phyloP scores from a whole-genome alignment of 2,329 filamentous ascomycete genomes.

The Colletotrichum melonis region DNA sequence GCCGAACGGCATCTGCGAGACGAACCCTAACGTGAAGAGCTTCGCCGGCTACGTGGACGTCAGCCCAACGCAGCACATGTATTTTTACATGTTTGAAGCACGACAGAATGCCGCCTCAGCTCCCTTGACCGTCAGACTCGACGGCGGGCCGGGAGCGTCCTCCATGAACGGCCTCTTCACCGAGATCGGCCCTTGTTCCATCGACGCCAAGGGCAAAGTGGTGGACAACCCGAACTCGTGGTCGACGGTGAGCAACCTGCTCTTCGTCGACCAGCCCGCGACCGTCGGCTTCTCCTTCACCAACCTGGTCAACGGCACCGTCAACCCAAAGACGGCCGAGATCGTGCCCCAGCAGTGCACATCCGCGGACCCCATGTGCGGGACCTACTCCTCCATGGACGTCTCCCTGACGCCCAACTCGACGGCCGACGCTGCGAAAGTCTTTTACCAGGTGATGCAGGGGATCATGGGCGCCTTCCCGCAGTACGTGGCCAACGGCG shows the following conservation, averaged over 20 bases:
- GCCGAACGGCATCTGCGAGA: constrained; percentile 23
- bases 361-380: constrained; percentile 11
- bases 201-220: constrained; percentile 16
- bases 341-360: constrained; percentile 20
- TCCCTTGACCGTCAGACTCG: constrained; percentile 18
- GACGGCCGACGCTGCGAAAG: background rate
- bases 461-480: constrained; percentile 21
- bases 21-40: constrained; percentile 4
- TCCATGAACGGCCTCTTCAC: constrained; percentile 25
- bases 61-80: constrained; percentile 19
- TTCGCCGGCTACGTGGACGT: constrained; percentile 31
- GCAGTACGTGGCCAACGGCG: constrained; percentile 3
- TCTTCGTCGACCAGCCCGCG: constrained; percentile 23
- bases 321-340: constrained; percentile 9
- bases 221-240: constrained; percentile 19
- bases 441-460: constrained; percentile 25
- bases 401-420: constrained; percentile 23
- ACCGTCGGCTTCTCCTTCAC: constrained; percentile 27
- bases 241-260: constrained; percentile 20
- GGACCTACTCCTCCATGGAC: constrained; percentile 23
- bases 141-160: constrained; percentile 19
- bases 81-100: constrained; percentile 22
- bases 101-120: constrained; percentile 5
- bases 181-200: constrained; percentile 20
- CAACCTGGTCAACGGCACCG: constrained; percentile 15